Conservation (phyloP, 164 flowering plant genomes). For the Magnolia changhungtana region DNA sequence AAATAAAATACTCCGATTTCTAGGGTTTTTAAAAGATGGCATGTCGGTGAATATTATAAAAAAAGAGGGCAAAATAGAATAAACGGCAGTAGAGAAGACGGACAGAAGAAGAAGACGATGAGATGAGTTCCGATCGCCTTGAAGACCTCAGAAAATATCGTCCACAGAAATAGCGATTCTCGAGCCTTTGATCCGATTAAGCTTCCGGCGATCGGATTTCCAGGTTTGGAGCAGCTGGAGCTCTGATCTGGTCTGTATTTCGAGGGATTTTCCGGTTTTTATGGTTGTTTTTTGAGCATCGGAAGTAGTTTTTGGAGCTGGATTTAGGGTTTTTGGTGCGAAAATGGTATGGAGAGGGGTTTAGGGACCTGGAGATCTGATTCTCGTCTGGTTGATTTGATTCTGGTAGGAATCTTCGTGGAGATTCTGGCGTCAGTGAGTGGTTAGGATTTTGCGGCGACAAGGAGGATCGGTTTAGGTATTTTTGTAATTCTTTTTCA, state of each 20-base stretch:
- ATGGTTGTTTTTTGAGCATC: neutral
- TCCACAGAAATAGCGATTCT: neutral
- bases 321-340: neutral
- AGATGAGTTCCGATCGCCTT: slow-evolving; percentile 11
- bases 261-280: neutral
- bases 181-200: neutral
- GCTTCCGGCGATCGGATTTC: neutral
- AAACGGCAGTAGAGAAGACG: neutral
- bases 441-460: neutral
- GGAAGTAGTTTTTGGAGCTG: neutral
- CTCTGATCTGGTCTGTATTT: neutral
- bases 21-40: slow-evolving; percentile 9
- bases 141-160: neutral
- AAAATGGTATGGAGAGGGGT: neutral
- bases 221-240: neutral
- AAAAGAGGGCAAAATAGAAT: slow-evolving; percentile 1
- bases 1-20: neutral
- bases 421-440: neutral
- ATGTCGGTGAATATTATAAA: slow-evolving; percentile 11
- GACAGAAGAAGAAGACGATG: neutral
- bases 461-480: neutral
- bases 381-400: neutral
- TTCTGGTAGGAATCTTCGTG: neutral
- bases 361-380: neutral
- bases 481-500: neutral